Evolutionary conservation across 2,329 filamentous ascomycete genomes (phyloP), one percentile per base, ranked within the genome.

Genomic region (Xylaria sp.): DNA sequence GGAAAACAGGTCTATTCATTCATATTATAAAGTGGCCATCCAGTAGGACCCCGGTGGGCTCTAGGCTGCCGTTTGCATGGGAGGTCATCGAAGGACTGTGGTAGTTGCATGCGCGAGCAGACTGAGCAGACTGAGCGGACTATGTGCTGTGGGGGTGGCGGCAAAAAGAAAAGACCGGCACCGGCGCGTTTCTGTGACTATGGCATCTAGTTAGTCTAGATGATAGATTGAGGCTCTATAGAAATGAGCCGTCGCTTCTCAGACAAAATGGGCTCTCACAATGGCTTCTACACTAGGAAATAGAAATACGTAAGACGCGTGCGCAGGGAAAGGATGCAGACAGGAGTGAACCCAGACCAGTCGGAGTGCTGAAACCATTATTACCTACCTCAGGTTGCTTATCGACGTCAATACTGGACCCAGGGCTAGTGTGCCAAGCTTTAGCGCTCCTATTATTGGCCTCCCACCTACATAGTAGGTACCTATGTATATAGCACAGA

Each of bases 41-140:
- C 71, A 69, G 73, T 62, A 75, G 69, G 63, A 73, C 75, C 74
- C 74, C 67, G 66, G 58, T 61, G 73, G 74, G 73, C 56, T 74
- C 72, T 71, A 76, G 74, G 69, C 73, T 70, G 55, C 68, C 59
- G 69, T 70, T 66, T 67, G 71, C 68, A 68, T 59, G 38, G 51
- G 68, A 68, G 72, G 67, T 72, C 74, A 76, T 76, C 73, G 73
- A 75, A 73, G 60, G 66, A 50, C 59, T 39, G 36, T 55, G 25
- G 60, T 58, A 29, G 55, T 47, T 42, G 27, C 45, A 58, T 54
- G 59, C 47, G 44, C 56, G 31, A 33, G 50, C 56, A 39, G n/a
- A 44, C n/a, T n/a, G n/a, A n/a, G n/a, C 20, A 45, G 7, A 42
- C 17, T 11, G n/a, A n/a, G n/a, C n/a, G n/a, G n/a, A n/a, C n/a